Conservation (phyloP, 2,329 filamentous ascomycete species). For the Colletotrichum sp. region DNA sequence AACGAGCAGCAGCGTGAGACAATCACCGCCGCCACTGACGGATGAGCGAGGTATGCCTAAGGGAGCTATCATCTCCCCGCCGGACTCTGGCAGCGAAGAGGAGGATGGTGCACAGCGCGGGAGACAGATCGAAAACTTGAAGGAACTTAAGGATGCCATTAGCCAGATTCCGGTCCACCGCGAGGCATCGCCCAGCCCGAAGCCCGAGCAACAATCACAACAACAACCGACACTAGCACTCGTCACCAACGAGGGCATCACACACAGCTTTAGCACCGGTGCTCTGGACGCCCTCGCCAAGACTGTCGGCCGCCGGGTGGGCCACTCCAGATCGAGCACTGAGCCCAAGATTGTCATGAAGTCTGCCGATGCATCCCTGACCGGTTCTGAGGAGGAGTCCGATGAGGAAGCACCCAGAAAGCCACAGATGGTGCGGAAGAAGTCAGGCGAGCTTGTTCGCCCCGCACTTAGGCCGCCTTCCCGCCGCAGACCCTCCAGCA, state of each 20-base stretch:
- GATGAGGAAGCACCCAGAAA: slow-evolving; percentile 63
- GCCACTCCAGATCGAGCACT: slow-evolving; percentile 61
- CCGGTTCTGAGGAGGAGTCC: slow-evolving; percentile 66
- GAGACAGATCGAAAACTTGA: slow-evolving; percentile 57
- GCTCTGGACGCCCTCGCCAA: slow-evolving; percentile 47
- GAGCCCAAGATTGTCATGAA: slow-evolving; percentile 57
- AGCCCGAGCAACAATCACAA: neutral
- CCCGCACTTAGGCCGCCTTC: slow-evolving; percentile 85
- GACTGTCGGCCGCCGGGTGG: slow-evolving; percentile 42
- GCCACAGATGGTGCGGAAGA: slow-evolving; percentile 95
- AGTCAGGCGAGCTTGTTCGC: slow-evolving; percentile 95
- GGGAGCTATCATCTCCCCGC: slow-evolving; percentile 88
- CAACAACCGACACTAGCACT: slow-evolving; percentile 26
- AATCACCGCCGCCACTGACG: slow-evolving; percentile 83
- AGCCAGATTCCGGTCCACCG: slow-evolving; percentile 76
- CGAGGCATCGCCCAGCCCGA: slow-evolving; percentile 57
- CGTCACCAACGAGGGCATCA: slow-evolving; percentile 40
- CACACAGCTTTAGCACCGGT: slow-evolving; percentile 53
- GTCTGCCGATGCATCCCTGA: slow-evolving; percentile 54
- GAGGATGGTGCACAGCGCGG: slow-evolving; percentile 53
- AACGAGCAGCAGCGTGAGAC: slow-evolving; percentile 69
- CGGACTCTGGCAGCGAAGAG: slow-evolving; percentile 91
- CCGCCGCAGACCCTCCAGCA: slow-evolving; percentile 84
- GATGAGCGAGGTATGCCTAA: slow-evolving; percentile 76
- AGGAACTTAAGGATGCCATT: slow-evolving; percentile 82